Evolutionary conservation across 306 rosid genomes (phyloP), one percentile per base, ranked within the genome.

Genomic region (Leucaena leucocephala): DNA sequence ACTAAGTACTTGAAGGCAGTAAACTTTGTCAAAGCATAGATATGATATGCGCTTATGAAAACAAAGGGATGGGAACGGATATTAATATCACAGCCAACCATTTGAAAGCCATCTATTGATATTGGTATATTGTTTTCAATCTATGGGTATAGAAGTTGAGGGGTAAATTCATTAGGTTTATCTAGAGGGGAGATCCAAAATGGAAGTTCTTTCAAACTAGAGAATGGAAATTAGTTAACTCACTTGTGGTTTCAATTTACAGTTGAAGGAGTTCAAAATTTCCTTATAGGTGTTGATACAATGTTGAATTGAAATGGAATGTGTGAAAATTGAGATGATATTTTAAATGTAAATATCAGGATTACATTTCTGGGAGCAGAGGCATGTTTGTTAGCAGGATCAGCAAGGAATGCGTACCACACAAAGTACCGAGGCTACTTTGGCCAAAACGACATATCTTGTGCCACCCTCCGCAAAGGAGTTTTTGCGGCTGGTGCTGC

Each of bases 401-500:
- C 99, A 8, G 99, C 99, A 1, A 87, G 82, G 90, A 95, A 95
- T 49, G 99, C 99, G 14, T 93, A 95, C 78, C 99, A 95, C 88
- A 95, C 99, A 1, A 93, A 89, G 75, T 93, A 92, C 85, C 43
- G 90, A 40, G 93, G 84, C 12, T 0, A 13, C 14, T 90, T 88
- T 35, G 48, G 12, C 2, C 12, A 6, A 0, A 69, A 85, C 0
- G 61, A 90, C 65, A 44, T 92, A 44, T 88, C 98, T 3, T 95
- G 99, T 57, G 78, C 98, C 61, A 93, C 99, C 22, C 94, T 95
- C 16, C 97, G 98, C 58, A 93, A 91, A 72, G 99, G 99, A n/a
- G 98, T 95, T 38, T 95, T 95, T 48, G 98, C 98, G 3, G 99
- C 98, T 2, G 99, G 86, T 0, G 99, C 93, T 68, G 97, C 99